phyloP scores from a whole-genome alignment of 2,329 filamentous ascomycete genomes.

The Epichloe sylvatica region DNA sequence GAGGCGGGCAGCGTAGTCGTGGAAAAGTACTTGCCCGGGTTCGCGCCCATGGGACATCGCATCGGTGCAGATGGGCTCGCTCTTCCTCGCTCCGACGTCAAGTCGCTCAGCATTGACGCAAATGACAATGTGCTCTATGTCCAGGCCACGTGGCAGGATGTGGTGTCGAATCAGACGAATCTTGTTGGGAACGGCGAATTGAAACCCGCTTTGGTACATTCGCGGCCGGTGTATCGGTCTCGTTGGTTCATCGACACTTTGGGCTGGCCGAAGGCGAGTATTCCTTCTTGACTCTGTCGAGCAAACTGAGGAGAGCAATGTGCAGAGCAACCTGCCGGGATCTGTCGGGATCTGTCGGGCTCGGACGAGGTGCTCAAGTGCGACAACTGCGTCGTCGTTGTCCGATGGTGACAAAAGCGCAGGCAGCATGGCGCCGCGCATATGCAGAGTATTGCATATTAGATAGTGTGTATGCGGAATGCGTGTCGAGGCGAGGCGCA shows the following conservation, averaged over 20 bases:
- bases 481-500: too few species aligned
- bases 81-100: conserved; percentile 2
- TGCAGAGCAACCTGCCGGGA: too few species aligned
- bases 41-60: not conserved
- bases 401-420: too few species aligned
- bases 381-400: too few species aligned
- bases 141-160: not conserved
- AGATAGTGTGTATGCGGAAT: too few species aligned
- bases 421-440: too few species aligned
- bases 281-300: not conserved
- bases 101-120: not conserved
- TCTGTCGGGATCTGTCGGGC: too few species aligned
- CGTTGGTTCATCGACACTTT: not conserved
- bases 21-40: not conserved
- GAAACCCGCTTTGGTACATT: not conserved
- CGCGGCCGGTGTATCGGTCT: not conserved
- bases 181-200: not conserved
- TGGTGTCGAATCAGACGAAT: not conserved
- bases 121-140: not conserved
- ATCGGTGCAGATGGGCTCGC: not conserved
- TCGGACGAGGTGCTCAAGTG: too few species aligned
- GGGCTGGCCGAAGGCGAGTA: not conserved
- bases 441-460: too few species aligned
- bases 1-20: not conserved
- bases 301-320: too few species aligned